phyloP scores from a whole-genome alignment of 83 land plant genomes.

The Larix sibirica region DNA sequence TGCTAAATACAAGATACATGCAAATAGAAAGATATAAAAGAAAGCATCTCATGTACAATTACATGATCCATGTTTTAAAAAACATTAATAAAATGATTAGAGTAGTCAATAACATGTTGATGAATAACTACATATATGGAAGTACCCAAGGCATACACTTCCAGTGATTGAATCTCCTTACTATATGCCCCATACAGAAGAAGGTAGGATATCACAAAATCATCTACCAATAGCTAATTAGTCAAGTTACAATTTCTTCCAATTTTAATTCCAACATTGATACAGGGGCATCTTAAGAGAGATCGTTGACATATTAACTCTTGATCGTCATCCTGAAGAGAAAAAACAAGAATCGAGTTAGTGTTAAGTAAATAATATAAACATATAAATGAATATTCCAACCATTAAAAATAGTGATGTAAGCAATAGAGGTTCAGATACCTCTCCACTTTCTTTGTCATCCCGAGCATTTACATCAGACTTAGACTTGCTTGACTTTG shows the following conservation, averaged over 20 bases:
- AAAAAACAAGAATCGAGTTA: not conserved
- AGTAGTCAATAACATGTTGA: no score
- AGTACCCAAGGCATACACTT: not conserved
- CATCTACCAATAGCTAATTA: not conserved
- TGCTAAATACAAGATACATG: no score
- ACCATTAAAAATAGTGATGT: not conserved
- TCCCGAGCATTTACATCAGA: slow-evolving; percentile 31
- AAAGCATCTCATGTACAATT: no score
- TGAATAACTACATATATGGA: not conserved
- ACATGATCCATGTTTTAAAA: no score
- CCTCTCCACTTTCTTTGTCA: slow-evolving; percentile 17
- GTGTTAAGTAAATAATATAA: not conserved
- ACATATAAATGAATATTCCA: not conserved
- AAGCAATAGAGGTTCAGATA: not conserved
- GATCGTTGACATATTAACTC: not conserved
- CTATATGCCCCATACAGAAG: not conserved
- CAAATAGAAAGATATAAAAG: no score
- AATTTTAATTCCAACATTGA: not conserved
- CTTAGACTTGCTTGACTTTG: slow-evolving; percentile 25
- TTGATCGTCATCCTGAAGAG: not conserved
- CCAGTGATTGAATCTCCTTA: not conserved
- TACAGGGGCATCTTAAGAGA: not conserved
- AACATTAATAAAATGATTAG: no score
- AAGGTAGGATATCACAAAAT: not conserved
- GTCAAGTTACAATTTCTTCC: not conserved